Conservation (phyloP, 2,329 filamentous ascomycete species). For the Fusarium sp. region DNA sequence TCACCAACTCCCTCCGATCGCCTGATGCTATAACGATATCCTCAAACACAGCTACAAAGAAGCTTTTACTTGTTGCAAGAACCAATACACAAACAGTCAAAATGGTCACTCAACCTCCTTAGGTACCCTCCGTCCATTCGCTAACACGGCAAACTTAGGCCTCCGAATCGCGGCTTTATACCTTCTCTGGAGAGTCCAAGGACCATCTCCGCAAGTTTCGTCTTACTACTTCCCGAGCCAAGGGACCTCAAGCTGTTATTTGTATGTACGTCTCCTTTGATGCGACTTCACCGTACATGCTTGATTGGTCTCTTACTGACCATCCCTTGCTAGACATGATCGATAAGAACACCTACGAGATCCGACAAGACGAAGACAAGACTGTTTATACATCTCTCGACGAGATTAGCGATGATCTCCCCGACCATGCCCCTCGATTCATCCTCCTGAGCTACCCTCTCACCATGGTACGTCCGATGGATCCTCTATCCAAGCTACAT, state of each 20-base stretch:
- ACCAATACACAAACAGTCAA: background rate
- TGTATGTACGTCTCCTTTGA: slow-evolving; percentile 72
- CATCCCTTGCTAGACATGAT: slow-evolving; percentile 75
- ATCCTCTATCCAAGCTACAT: background rate
- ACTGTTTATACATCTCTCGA: slow-evolving; percentile 82
- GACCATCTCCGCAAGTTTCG: slow-evolving; percentile 94
- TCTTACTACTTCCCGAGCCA: slow-evolving; percentile 86
- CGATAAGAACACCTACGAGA: slow-evolving; percentile 89
- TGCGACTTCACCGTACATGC: background rate
- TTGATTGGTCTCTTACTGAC: slow-evolving; percentile 25
- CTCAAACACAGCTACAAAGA: slow-evolving; percentile 2
- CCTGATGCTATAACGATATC: slow-evolving; percentile 25
- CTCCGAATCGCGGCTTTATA: slow-evolving; percentile 91
- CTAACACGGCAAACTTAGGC: slow-evolving; percentile 46
- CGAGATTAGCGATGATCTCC: slow-evolving; percentile 87
- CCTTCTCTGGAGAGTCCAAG: slow-evolving; percentile 90
- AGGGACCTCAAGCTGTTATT: slow-evolving; percentile 89
- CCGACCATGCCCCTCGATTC: slow-evolving; percentile 90
- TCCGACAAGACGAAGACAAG: slow-evolving; percentile 82
- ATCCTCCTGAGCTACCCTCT: slow-evolving; percentile 91
- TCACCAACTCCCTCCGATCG: slow-evolving; percentile 12
- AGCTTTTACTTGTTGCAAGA: background rate
- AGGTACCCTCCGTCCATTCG: background rate
- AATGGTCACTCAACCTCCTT: slow-evolving; percentile 27
- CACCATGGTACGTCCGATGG: slow-evolving; percentile 72